Conservation (phyloP, 2,329 filamentous ascomycete genomes). For the Trichoderma koningii region DNA sequence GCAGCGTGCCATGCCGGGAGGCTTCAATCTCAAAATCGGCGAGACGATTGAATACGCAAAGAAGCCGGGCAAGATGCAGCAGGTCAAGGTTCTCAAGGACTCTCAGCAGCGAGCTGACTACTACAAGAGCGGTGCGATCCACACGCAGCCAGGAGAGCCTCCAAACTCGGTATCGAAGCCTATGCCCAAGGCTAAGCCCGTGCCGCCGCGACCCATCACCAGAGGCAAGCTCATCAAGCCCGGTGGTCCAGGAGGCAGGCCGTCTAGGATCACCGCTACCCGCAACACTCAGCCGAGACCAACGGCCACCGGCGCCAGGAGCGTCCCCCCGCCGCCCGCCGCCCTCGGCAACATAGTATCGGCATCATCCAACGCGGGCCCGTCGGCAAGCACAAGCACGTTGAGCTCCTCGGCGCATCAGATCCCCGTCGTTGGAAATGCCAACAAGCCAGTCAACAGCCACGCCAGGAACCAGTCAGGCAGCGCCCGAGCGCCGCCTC, state of each 20-base stretch:
- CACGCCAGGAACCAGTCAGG: conserved; percentile 59
- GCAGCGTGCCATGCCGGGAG: conserved; percentile 74
- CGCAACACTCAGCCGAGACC: conserved; percentile 50
- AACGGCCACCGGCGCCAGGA: conserved; percentile 38
- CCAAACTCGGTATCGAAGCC: conserved; percentile 79
- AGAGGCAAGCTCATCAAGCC: conserved; percentile 90
- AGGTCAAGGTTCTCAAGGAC: conserved; percentile 90
- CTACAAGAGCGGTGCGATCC: conserved; percentile 92
- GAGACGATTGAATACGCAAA: conserved; percentile 93
- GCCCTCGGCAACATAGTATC: conserved; percentile 36
- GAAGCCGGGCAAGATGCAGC: conserved; percentile 89
- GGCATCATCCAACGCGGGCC: conserved; percentile 30
- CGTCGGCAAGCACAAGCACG: conserved; percentile 20
- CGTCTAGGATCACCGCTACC: conserved; percentile 66
- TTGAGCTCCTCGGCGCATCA: conserved; percentile 26
- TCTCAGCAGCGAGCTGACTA: conserved; percentile 73
- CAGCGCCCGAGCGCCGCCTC: conserved; percentile 60
- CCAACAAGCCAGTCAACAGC: conserved; percentile 43
- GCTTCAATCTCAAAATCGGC: conserved; percentile 79
- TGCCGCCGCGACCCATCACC: conserved; percentile 87
- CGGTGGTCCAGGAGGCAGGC: conserved; percentile 80
- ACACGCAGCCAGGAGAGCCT: conserved; percentile 81
- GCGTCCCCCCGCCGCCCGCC: conserved; percentile 42
- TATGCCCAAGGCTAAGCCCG: conserved; percentile 82
- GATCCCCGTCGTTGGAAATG: conserved; percentile 29